Percentiles rank a stretch among this genome's conserved stretches.
Evolutionary conservation across 257 asterid species (phyloP).

Genomic region (Solanum clarkiae): DNA sequence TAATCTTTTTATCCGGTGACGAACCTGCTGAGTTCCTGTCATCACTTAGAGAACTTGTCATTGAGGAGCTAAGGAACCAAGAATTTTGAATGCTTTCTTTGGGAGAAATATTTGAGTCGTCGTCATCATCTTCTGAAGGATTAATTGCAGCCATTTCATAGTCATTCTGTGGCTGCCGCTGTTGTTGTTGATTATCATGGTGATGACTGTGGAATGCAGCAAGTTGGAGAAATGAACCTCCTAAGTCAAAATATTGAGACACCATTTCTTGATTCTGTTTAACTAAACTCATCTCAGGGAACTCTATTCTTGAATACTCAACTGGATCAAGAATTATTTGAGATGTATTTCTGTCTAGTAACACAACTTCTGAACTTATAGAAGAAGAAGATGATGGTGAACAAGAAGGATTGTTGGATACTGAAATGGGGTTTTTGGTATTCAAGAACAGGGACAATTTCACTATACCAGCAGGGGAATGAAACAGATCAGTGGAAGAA

Average conservation of each 20-base stretch:
- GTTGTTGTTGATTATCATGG: not conserved
- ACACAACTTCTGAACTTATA: not conserved
- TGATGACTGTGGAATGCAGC: conserved; percentile 13
- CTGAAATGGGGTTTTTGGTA: conserved; percentile 13
- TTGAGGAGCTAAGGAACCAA: conserved; percentile 32
- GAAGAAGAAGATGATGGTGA: not conserved
- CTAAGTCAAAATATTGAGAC: conserved; percentile 34
- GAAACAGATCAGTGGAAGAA: conserved; percentile 59
- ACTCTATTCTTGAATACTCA: conserved; percentile 47
- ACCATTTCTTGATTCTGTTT: conserved; percentile 53
- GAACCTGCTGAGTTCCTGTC: conserved; percentile 34
- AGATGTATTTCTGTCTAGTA: conserved; percentile 19
- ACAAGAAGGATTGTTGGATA: not conserved
- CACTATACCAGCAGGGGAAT: conserved; percentile 62
- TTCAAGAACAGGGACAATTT: conserved; percentile 33
- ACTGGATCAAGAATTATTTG: conserved; percentile 5
- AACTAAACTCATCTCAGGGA: conserved; percentile 37
- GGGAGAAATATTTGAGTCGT: conserved; percentile 14
- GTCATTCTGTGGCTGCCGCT: conserved; percentile 24
- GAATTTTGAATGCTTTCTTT: conserved; percentile 39
- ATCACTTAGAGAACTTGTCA: conserved; percentile 41
- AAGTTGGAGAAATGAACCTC: conserved; percentile 59
- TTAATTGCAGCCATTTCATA: conserved; percentile 30
- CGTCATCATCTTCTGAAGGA: conserved; percentile 16
- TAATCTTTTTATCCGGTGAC: not conserved